Evolutionary conservation across 202 grass and related monocot species (phyloP), one percentile per base, ranked within the genome.

Genomic region (Schoenoplectus tabernaemontani): DNA sequence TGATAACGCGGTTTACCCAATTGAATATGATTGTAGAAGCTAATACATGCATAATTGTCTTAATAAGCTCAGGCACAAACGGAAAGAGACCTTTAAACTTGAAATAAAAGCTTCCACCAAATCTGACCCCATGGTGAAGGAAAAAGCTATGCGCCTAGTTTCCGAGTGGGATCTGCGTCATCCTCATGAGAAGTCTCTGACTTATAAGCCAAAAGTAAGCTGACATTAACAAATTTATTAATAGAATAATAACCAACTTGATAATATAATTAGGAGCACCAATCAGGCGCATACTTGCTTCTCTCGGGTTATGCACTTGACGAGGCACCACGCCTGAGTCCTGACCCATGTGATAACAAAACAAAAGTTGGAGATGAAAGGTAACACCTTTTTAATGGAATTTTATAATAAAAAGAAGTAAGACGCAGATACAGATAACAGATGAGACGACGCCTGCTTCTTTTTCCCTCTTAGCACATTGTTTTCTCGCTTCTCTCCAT

Each of bases 311-410:
- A 79, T 64, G 77, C 57, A 79, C 77, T 78, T 79, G 77, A 64
- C 77, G 23, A 79, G 58, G 77, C 77, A 64, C 77, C 77, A 79
- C 77, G 77, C 34, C 77, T 59, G n/a, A n/a, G 44, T 73, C 12
- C 59, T n/a, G 39, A 59, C 51, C 20, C 56, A 6, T 79, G 34
- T 48, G 3, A 79, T 79, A 48, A 79, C 30, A 73, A 46, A 28
- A 60, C n/a, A 39, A 8, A 38, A 23, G 19, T 78, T 78, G 75
- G 75, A 59, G 75, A 59, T 41, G 22, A 41, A 78, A 41, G 28
- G 17, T 1, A 59, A 12, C 54, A 42, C 75, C 56, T 61, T 79
- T 62, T 16, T 33, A 24, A 28, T 33, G 53, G 23, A 61, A 44
- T 63, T 62, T 79, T 79, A 64, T 44, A 64, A 44, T n/a, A n/a